Evolutionary conservation across 1,139 yeast species (phyloP).

Genomic region (Taphrina populina): DNA sequence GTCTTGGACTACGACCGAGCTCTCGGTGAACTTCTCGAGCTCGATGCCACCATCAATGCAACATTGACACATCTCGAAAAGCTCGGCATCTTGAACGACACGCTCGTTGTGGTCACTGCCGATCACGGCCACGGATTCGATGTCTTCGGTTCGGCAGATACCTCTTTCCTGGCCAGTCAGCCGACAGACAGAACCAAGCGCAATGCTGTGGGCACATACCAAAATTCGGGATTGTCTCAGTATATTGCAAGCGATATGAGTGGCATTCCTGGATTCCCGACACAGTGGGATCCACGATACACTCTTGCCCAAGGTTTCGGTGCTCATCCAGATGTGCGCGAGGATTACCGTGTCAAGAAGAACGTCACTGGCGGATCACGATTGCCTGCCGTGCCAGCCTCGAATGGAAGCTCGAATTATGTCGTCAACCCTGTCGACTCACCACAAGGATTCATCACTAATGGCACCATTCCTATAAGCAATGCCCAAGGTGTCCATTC

Average conservation of each 20-base stretch:
- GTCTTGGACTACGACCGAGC: constrained; percentile 14
- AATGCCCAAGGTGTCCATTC: constrained; percentile 11
- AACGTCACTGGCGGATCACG: constrained; percentile 15
- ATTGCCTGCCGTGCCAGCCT: constrained; percentile 5
- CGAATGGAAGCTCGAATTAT: neutral
- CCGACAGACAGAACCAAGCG: neutral
- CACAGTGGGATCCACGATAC: constrained; percentile 17
- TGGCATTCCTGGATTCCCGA: constrained; percentile 16
- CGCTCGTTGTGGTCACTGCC: constrained; percentile 9
- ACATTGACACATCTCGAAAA: neutral
- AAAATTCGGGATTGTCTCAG: constrained; percentile 7
- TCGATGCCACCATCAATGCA: constrained; percentile 8
- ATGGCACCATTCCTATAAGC: neutral
- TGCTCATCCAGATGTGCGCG: constrained; percentile 21
- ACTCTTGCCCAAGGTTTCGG: constrained; percentile 7
- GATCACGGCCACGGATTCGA: constrained; percentile 23
- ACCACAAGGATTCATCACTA: neutral
- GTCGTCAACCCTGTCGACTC: constrained; percentile 10
- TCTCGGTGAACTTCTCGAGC: constrained; percentile 15
- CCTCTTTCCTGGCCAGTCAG: constrained; percentile 1
- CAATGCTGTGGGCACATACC: constrained; percentile 1
- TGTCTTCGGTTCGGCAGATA: constrained; percentile 10
- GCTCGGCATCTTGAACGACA: constrained; percentile 8
- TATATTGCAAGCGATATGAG: constrained; percentile 1
- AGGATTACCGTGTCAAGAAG: constrained; percentile 7